Evolutionary conservation across 805 yeast species (phyloP), one percentile per base, ranked within the genome.

Genomic region (Helenozyma baotianmanensis): DNA sequence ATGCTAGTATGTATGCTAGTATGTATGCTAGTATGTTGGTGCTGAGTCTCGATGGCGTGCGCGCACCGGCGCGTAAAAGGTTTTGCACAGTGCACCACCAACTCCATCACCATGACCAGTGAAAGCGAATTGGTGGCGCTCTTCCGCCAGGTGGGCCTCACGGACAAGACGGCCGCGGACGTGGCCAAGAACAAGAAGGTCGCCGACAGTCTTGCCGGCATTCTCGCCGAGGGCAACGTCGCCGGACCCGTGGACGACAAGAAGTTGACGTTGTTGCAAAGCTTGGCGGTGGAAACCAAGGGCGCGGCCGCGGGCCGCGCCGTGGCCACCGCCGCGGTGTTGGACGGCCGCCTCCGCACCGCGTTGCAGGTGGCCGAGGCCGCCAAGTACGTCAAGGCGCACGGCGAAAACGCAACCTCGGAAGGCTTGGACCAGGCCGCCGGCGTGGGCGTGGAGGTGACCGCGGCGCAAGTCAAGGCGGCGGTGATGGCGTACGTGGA

Each of bases 141-240:
- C 21, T 74, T 76, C 36, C 49, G 60, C 35, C 50, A 58, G 32
- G 54, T 81, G 37, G 94, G 94, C 10, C 76, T 84, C 45, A 77
- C 74, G 47, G 90, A 82, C 12, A 68, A 77, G 47, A 86, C 85
- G 56, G 70, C 84, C 39, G 75, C 78, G 30, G 97, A 92, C 53
- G 80, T 88, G 36, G 58, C 78, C 36, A 90, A 87, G 58, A 90
- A 92, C 65, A 79, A 80, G 55, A 89, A 89, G 58, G 94, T 89
- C 25, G 74, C 90, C 12, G 65, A 67, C 25, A 76, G 95, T 1
- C 70, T 92, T 32, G 70, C 68, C 19, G 74, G 74, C 23, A 72
- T 88, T 38, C 67, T 83, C 35, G 49, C 54, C 15, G 76, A 75
- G 33, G 64, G 72, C 14, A 30, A 50, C 16, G 29, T 43, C 15